phyloP scores from a whole-genome alignment of 2,329 filamentous ascomycete genomes.

The Aspergillus alliaceus region DNA sequence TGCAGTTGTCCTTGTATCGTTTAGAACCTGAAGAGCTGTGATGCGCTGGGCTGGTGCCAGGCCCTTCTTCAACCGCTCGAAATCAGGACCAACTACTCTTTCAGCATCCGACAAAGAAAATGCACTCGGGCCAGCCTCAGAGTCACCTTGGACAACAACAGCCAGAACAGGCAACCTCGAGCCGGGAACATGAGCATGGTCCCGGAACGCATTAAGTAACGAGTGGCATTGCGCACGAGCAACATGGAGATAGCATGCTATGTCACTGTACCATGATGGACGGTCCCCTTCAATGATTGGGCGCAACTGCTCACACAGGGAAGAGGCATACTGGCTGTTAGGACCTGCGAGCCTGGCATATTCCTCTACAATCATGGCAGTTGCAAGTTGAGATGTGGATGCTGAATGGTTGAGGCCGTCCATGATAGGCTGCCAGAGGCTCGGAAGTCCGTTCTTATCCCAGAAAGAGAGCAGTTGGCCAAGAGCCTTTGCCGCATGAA shows the following conservation, averaged over 20 bases:
- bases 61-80: constrained; percentile 82
- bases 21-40: constrained; percentile 75
- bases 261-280: constrained; percentile 80
- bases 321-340: constrained; percentile 31
- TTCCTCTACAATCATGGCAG: constrained; percentile 83
- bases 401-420: constrained; percentile 69
- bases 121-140: constrained; percentile 85
- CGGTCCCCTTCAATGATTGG: constrained; percentile 78
- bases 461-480: constrained; percentile 79
- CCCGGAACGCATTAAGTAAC: constrained; percentile 85
- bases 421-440: constrained; percentile 66
- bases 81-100: constrained; percentile 81
- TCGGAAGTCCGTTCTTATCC: constrained; percentile 54
- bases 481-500: constrained; percentile 83
- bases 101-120: constrained; percentile 88
- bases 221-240: constrained; percentile 90
- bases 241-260: constrained; percentile 85
- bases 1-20: constrained; percentile 72
- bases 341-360: constrained; percentile 63
- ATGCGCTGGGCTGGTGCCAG: constrained; percentile 85
- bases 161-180: constrained; percentile 77
- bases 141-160: constrained; percentile 89
- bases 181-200: constrained; percentile 78
- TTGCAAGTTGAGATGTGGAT: constrained; percentile 82
- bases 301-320: constrained; percentile 61